Percentiles rank a stretch among this genome's conserved stretches.
Evolutionary conservation across 169 alveolate species (phyloP).

Genomic region (Eimeria acervulina): DNA sequence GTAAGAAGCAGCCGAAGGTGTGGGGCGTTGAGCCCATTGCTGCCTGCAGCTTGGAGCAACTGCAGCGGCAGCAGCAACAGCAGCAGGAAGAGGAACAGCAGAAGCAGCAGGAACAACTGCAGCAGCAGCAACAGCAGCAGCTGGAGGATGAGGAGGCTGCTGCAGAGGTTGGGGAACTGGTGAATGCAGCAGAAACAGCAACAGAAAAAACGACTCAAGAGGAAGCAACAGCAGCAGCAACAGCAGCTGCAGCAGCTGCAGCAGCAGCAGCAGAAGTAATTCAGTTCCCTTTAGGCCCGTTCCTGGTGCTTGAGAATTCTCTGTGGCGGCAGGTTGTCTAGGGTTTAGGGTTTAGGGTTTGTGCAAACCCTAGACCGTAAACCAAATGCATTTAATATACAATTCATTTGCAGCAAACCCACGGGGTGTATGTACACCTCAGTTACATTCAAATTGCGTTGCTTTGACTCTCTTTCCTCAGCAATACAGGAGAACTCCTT

Average conservation of each 20-base stretch:
- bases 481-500: background rate
- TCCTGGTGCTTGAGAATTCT: background rate
- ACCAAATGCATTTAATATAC: no score
- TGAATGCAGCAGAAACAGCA: background rate
- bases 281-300: constrained; percentile 11
- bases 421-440: background rate
- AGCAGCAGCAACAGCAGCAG: background rate
- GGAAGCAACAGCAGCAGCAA: background rate
- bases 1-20: no score
- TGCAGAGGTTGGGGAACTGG: background rate
- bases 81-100: background rate
- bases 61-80: background rate
- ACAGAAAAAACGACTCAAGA: background rate
- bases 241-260: background rate
- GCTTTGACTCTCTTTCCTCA: background rate
- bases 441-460: background rate
- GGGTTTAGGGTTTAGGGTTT: constrained; percentile 34
- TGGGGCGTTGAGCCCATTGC: no score
- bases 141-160: background rate
- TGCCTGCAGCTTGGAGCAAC: background rate
- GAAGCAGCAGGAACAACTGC: background rate
- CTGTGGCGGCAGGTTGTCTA: constrained; percentile 27
- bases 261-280: background rate
- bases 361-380: background rate
- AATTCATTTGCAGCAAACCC: no score